These are phyloP conservation scores for Hydnum rufescens DNA, from an alignment of 768 basidiomycete genomes.

Conservation along the genomic window DNA sequence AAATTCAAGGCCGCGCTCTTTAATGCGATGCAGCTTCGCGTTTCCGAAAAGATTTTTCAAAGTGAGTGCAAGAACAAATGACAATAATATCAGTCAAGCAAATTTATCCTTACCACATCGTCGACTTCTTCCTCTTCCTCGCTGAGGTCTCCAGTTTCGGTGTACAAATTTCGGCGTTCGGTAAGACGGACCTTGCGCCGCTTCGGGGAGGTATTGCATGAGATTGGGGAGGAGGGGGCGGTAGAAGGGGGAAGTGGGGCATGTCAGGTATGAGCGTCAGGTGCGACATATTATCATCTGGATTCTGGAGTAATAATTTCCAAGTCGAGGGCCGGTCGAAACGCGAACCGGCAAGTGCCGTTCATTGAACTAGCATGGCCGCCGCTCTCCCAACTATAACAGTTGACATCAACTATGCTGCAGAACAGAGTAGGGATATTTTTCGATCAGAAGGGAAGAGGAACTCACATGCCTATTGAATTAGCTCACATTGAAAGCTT, in stretches of 20 bases:
- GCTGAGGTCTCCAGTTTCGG: conserved; percentile 8
- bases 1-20: conserved; percentile 6
- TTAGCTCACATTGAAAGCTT: conserved; percentile 25
- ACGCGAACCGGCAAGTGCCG: too few species aligned
- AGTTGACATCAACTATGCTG: conserved; percentile 43
- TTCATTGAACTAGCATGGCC: conserved; percentile 9
- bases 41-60: too few species aligned
- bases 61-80: too few species aligned
- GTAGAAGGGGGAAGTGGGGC: conserved; percentile 8
- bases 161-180: conserved; percentile 7
- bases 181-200: conserved; percentile 2
- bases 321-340: too few species aligned
- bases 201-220: conserved; percentile 7
- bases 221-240: conserved; percentile 7
- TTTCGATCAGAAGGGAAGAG: neutral
- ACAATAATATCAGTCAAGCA: too few species aligned
- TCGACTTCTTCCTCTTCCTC: conserved; percentile 11
- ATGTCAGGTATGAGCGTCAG: conserved; percentile 4
- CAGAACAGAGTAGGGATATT: conserved; percentile 41
- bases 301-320: too few species aligned
- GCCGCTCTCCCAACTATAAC: conserved; percentile 13
- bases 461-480: neutral
- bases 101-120: conserved; percentile 2
- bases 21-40: conserved; percentile 4
- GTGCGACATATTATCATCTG: neutral